Base-by-base conservation (phyloP, 140 eudicot species). In the Anethum foeniculum region DNA sequence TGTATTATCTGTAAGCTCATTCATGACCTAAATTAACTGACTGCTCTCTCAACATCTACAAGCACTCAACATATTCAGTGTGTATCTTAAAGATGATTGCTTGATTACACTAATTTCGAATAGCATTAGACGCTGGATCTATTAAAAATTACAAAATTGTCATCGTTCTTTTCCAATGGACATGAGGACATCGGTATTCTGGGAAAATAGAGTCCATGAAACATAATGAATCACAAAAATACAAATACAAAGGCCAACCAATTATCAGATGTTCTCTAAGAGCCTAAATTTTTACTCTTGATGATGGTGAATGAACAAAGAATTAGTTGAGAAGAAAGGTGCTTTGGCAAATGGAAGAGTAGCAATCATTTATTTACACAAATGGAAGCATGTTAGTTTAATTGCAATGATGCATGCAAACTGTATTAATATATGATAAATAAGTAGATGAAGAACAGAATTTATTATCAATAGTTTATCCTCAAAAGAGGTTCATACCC, bases 1-100 rank as follows among this genome's bases (percentile, higher is more conserved):
- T 43, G 69, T 89, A 32, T 81, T 93, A 27, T 82, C 92, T 38
- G 98, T 93, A 85, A 86, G 91, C 83, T 58, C 81, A 32, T 28
- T 32, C 64, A 25, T 6, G 71, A 78, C 49, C 58, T 75, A 14
- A 69, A 5, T 27, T 5, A 67, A 25, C 5, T 77, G 69, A 38
- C 52, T 54, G 28, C 5, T 56, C 16, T 78, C 12, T 28, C 25
- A 19, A 43, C 5, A 75, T 25, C 21, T 25, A 12, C n/a, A 5
- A 11, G 56, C 23, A 21, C 27, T 73, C 25, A 52, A 13, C 23
- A 0, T 21, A 47, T 47, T 64, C 6, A n/a, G 52, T 44, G 48
- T n/a, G 6, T 16, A 47, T 49, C 19, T 49, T 18, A 4, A 27
- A 16, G 30, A 2, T 28, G 47, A 27, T 47, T 49, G 8, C 46